A percentile compares a stretch with the other conserved stretches of the same genome.
phyloP scores from a whole-genome alignment of 805 yeast species.

The Vanderwaltozyma polyspora region DNA sequence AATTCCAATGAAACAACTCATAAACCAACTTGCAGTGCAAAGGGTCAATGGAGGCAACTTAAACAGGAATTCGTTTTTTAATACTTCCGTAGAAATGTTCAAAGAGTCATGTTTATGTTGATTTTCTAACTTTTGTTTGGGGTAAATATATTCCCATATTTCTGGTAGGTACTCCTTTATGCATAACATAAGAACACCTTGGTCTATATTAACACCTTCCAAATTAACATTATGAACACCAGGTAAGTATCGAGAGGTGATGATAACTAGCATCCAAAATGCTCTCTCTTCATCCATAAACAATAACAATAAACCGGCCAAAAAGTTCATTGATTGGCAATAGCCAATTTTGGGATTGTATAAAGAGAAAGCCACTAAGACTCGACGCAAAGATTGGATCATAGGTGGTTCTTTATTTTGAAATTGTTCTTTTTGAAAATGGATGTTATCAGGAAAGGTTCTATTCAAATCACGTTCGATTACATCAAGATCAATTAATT shows the following conservation, averaged over 20 bases:
- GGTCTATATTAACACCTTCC: constrained; percentile 92
- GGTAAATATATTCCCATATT: constrained; percentile 51
- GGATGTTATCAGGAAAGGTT: constrained; percentile 87
- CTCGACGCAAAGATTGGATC: constrained; percentile 66
- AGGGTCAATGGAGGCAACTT: constrained; percentile 83
- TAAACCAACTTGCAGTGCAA: constrained; percentile 95
- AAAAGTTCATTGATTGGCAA: constrained; percentile 88
- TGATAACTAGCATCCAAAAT: constrained; percentile 91
- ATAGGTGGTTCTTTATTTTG: constrained; percentile 44
- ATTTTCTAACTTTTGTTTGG: not conserved
- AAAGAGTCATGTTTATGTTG: constrained; percentile 25
- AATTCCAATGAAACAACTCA: constrained; percentile 89
- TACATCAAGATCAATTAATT: constrained; percentile 58
- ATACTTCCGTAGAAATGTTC: constrained; percentile 12
- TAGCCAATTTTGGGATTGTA: constrained; percentile 88
- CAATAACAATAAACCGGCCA: constrained; percentile 74
- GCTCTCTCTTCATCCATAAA: constrained; percentile 85
- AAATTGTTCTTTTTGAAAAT: constrained; percentile 44
- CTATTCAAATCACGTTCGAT: constrained; percentile 89
- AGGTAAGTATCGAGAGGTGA: constrained; percentile 76
- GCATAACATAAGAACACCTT: constrained; percentile 85
- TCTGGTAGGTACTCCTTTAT: constrained; percentile 74
- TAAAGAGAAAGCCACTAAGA: constrained; percentile 70
- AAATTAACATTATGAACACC: constrained; percentile 82
- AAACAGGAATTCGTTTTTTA: constrained; percentile 41